phyloP scores from a whole-genome alignment of 2,329 filamentous ascomycete species.

The Nemania diffusa region DNA sequence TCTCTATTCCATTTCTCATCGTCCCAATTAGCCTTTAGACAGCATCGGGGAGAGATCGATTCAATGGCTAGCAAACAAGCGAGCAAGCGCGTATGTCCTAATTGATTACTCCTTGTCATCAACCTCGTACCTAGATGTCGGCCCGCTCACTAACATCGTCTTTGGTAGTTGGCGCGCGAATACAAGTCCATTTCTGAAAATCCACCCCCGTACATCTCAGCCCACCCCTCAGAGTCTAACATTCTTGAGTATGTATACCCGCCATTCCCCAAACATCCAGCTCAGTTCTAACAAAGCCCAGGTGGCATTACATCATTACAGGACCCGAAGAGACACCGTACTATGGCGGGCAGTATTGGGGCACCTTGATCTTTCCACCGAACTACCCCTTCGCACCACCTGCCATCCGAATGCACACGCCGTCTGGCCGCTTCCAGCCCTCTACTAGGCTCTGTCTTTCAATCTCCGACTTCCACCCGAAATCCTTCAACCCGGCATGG shows the following conservation, averaged over 20 bases:
- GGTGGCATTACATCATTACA: constrained; percentile 95
- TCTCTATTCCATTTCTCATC: constrained; percentile 1
- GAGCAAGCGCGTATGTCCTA: constrained; percentile 71
- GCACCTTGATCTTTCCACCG: constrained; percentile 91
- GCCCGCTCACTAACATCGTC: constrained; percentile 40
- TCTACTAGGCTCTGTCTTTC: constrained; percentile 92
- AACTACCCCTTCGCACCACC: constrained; percentile 98
- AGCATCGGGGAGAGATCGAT: constrained; percentile 12
- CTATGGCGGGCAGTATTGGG: constrained; percentile 96
- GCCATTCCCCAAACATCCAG: constrained; percentile 15
- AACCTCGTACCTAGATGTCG: not conserved
- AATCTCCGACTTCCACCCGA: constrained; percentile 97
- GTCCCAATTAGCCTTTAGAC: constrained; percentile 35
- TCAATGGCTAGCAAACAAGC: constrained; percentile 78
- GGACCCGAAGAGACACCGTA: constrained; percentile 95
- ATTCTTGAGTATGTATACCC: constrained; percentile 78
- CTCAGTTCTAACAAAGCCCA: constrained; percentile 49
- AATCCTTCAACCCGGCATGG: constrained; percentile 98
- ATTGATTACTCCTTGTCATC: not conserved
- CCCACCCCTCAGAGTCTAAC: constrained; percentile 89
- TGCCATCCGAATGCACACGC: constrained; percentile 98
- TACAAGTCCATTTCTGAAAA: constrained; percentile 74
- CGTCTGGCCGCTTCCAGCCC: constrained; percentile 93
- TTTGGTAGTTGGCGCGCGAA: constrained; percentile 66
- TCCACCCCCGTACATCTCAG: constrained; percentile 87